Percentiles rank a stretch among this genome's conserved stretches.
Conservation (phyloP, 2,329 filamentous ascomycete species). For the Exophiala mesophila region DNA sequence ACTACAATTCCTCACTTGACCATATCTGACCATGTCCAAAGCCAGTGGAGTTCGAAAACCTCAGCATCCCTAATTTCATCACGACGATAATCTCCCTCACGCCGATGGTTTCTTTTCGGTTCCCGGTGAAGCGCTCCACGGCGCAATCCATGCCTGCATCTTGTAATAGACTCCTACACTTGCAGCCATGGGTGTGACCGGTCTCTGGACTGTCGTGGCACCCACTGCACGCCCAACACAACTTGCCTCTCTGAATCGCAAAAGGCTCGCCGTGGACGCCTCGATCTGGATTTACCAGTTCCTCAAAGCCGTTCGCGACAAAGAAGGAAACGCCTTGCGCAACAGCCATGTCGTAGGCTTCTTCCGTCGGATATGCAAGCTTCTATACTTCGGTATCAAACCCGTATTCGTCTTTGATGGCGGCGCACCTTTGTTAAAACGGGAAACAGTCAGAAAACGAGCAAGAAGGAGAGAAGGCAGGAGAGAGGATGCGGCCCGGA, state of each 20-base stretch:
- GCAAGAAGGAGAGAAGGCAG: conserved; percentile 79
- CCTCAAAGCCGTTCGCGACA: conserved; percentile 95
- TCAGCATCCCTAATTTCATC: too few species aligned
- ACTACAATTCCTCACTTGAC: too few species aligned
- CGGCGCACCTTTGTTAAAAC: conserved; percentile 82
- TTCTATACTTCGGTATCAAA: conserved; percentile 92
- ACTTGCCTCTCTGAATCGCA: conserved; percentile 91
- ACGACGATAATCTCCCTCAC: too few species aligned
- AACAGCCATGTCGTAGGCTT: conserved; percentile 97
- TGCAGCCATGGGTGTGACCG: conserved; percentile 82
- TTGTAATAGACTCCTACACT: neutral
- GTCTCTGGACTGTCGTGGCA: conserved; percentile 93
- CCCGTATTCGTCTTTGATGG: conserved; percentile 98
- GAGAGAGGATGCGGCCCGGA: conserved; percentile 85
- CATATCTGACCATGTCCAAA: too few species aligned
- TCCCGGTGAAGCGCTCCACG: too few species aligned
- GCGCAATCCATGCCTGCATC: neutral
- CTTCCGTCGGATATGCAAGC: conserved; percentile 96
- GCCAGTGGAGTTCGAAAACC: too few species aligned
- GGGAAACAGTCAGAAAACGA: conserved; percentile 77
- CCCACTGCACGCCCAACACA: conserved; percentile 94
- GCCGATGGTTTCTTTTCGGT: too few species aligned
- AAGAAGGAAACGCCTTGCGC: conserved; percentile 91
- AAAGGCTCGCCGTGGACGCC: conserved; percentile 92
- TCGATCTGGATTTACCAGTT: conserved; percentile 99